These are phyloP conservation scores for Diaporthe ampelina DNA, from an alignment of 2,329 filamentous ascomycete species.

Conservation along the genomic window DNA sequence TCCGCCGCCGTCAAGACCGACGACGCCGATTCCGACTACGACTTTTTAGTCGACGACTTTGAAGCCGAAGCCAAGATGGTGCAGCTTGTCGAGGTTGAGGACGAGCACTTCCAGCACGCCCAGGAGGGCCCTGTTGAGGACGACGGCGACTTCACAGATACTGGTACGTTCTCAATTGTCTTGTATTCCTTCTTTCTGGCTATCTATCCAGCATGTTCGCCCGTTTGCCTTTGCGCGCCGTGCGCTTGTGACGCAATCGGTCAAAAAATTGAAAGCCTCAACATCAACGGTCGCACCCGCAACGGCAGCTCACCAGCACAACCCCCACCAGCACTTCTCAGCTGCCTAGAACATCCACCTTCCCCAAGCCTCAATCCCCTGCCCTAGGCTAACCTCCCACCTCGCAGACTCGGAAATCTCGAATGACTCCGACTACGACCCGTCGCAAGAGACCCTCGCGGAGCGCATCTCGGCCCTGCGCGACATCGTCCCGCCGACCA, in stretches of 20 bases:
- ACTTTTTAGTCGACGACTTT: conserved; percentile 35
- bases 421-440: conserved; percentile 80
- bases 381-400: conserved; percentile 35
- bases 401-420: conserved; percentile 84
- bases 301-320: conserved; percentile 13
- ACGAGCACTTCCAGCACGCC: conserved; percentile 88
- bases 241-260: conserved; percentile 38
- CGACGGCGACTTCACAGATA: conserved; percentile 94
- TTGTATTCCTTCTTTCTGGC: conserved; percentile 46
- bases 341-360: neutral
- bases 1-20: conserved; percentile 28
- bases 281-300: neutral
- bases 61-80: conserved; percentile 76
- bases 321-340: neutral
- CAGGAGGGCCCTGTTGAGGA: conserved; percentile 78
- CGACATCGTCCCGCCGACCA: conserved; percentile 82
- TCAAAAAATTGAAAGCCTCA: conserved; percentile 39
- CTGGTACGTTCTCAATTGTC: conserved; percentile 70
- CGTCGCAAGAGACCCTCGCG: conserved; percentile 68
- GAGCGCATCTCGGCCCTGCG: conserved; percentile 81
- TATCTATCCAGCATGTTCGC: neutral
- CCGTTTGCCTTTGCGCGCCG: conserved; percentile 7
- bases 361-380: neutral
- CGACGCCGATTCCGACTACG: conserved; percentile 20
- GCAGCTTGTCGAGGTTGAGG: conserved; percentile 95